A percentile compares a stretch with the other conserved stretches of the same genome.
Conservation (phyloP, 345 rosid species). For the Euphorbia pulcherrima region DNA sequence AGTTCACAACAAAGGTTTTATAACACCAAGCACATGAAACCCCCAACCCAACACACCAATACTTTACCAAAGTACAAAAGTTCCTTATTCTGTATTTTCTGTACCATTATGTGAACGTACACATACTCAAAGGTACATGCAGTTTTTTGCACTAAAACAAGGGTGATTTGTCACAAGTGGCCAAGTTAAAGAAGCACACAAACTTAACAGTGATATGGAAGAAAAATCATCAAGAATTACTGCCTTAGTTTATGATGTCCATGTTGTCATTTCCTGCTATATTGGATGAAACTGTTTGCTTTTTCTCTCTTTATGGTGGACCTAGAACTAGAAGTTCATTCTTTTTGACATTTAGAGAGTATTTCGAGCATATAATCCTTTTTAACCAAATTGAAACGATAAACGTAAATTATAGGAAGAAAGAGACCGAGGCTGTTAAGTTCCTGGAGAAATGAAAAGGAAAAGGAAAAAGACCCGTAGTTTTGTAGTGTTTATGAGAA, state of each 20-base stretch:
- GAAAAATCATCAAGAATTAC: conserved; percentile 15
- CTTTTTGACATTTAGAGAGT: conserved; percentile 7
- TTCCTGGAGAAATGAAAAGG: neutral
- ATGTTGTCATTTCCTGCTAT: conserved; percentile 21
- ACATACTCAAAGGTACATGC: neutral
- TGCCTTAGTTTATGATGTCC: conserved; percentile 8
- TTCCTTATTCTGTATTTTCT: neutral
- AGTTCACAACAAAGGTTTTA: neutral
- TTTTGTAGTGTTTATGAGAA: neutral
- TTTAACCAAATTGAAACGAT: neutral
- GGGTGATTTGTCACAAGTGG: conserved; percentile 6
- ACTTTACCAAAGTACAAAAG: conserved; percentile 1
- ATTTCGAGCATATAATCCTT: neutral
- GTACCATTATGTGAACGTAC: neutral
- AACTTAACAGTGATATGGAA: conserved; percentile 1
- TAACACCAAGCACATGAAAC: neutral
- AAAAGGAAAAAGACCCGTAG: neutral
- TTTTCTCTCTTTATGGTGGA: conserved; percentile 35
- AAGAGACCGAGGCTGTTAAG: neutral
- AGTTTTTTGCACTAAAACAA: conserved; percentile 13
- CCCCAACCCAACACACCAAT: neutral
- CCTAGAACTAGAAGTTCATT: conserved; percentile 15
- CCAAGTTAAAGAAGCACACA: conserved; percentile 1
- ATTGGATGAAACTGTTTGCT: conserved; percentile 34
- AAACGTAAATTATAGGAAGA: neutral